Evolutionary conservation across 331 rosid genomes (phyloP).

Genomic region (Stylosanthes scabra): DNA sequence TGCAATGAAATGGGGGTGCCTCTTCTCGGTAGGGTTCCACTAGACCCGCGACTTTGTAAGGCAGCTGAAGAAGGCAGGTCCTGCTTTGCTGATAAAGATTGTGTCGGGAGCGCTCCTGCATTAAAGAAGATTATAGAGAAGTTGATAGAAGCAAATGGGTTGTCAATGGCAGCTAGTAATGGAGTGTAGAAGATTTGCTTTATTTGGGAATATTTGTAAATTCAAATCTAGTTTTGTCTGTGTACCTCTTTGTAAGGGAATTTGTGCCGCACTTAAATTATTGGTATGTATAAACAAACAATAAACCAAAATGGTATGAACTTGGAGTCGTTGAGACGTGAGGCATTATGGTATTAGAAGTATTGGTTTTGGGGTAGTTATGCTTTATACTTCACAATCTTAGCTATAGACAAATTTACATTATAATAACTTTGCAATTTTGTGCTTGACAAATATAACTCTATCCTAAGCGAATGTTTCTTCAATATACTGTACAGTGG

Average conservation of each 20-base stretch:
- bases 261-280: background rate
- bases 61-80: slow-evolving; percentile 95
- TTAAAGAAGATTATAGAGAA: slow-evolving; percentile 73
- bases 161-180: slow-evolving; percentile 46
- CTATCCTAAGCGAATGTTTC: background rate
- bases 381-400: background rate
- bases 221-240: background rate
- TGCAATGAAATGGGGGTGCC: slow-evolving; percentile 81
- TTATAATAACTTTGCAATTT: slow-evolving; percentile 3
- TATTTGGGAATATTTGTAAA: slow-evolving; percentile 13
- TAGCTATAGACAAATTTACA: background rate
- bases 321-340: background rate
- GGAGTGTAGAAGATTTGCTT: slow-evolving; percentile 46
- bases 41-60: slow-evolving; percentile 93
- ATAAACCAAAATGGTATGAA: too few species aligned
- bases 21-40: slow-evolving; percentile 87
- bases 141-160: slow-evolving; percentile 57
- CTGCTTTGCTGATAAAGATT: slow-evolving; percentile 68
- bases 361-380: background rate
- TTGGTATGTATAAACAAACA: background rate
- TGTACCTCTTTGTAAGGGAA: slow-evolving; percentile 7
- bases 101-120: slow-evolving; percentile 75
- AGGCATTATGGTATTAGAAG: background rate
- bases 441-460: background rate
- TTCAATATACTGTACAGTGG: too few species aligned